Evolutionary conservation across 2,329 filamentous ascomycete species (phyloP), one percentile per base, ranked within the genome.

Genomic region (Botrytis elliptica): DNA sequence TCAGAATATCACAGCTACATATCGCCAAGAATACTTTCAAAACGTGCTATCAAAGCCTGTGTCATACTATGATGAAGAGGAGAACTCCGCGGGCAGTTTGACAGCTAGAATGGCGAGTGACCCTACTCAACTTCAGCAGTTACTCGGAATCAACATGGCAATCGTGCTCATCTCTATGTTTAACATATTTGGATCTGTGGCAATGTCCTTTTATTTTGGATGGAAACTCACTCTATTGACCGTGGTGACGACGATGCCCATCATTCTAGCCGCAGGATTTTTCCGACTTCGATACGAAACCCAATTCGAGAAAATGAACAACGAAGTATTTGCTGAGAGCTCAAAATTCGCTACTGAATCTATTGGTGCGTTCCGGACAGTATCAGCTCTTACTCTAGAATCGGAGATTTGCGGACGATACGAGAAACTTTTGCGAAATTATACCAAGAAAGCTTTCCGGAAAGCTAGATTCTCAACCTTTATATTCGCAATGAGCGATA

Each of bases 191-290:
- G 92, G 91, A 0, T 89, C 88, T 12, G 83, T 93, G 25, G 84
- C 86, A 60, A 91, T 95, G 71, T 86, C 91, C 1, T 94, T 93
- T 77, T 84, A 86, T 6, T 93, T 91, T 79, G 91, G 91, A 1
- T 95, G 93, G 93, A 94, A 94, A 80, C 85, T 95, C 12, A 89
- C 90, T 0, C 83, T 94, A 0, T 89, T 95, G 0, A 87, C 88
- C 0, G 83, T 90, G 16, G 91, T 89, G 77, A 88, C 91, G 2
- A 83, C 85, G 0, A 80, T 88, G 73, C 88, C 88, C 1, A 81
- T 86, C 12, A 85, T 88, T 9, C 81, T 88, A 16, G 76, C 81
- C 7, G 85, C 75, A 10, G 75, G 77, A 18, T 88, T 85, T 74
- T 81, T 85, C 75, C 84, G 88, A 22, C 82, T 89, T 63, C 82